phyloP scores from a whole-genome alignment of 441 rosid genomes.

The Bruguiera hainesii region DNA sequence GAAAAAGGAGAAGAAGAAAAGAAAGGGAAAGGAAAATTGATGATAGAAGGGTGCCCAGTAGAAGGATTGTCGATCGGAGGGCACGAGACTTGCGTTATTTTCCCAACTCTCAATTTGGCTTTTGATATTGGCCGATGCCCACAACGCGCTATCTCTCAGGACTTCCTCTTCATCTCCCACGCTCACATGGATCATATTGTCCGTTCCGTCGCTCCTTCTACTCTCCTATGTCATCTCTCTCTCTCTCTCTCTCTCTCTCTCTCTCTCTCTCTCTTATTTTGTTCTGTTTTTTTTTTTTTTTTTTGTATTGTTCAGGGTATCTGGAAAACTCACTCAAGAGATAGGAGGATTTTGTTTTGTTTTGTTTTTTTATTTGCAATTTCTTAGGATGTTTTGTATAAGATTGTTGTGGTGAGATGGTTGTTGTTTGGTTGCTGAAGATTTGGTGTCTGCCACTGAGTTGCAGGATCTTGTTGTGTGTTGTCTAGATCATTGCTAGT shows the following conservation, averaged over 20 bases:
- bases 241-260: not conserved
- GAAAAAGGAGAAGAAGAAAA: slow-evolving; percentile 9
- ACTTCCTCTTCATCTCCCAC: slow-evolving; percentile 88
- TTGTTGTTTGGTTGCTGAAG: too few relatives aligned
- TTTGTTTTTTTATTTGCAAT: too few relatives aligned
- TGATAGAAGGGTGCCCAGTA: slow-evolving; percentile 60
- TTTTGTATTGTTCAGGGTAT: not conserved
- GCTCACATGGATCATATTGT: slow-evolving; percentile 97
- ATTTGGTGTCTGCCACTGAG: not conserved
- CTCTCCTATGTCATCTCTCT: not conserved
- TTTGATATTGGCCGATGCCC: slow-evolving; percentile 97
- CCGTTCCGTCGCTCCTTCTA: slow-evolving; percentile 18
- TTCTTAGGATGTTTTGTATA: too few relatives aligned
- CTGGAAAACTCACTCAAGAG: too few relatives aligned
- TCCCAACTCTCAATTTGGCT: slow-evolving; percentile 72
- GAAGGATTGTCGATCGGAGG: slow-evolving; percentile 93
- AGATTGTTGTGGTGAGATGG: too few relatives aligned
- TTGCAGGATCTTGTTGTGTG: not conserved
- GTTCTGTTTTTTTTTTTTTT: not conserved
- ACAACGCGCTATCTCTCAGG: slow-evolving; percentile 79
- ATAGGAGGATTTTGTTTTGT: too few relatives aligned
- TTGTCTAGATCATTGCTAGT: not conserved
- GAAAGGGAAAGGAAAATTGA: slow-evolving; percentile 28
- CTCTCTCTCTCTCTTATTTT: not conserved
- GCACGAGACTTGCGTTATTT: slow-evolving; percentile 89